Evolutionary conservation across 2,329 filamentous ascomycete genomes (phyloP).

Genomic region (Grosmannia penicillata): DNA sequence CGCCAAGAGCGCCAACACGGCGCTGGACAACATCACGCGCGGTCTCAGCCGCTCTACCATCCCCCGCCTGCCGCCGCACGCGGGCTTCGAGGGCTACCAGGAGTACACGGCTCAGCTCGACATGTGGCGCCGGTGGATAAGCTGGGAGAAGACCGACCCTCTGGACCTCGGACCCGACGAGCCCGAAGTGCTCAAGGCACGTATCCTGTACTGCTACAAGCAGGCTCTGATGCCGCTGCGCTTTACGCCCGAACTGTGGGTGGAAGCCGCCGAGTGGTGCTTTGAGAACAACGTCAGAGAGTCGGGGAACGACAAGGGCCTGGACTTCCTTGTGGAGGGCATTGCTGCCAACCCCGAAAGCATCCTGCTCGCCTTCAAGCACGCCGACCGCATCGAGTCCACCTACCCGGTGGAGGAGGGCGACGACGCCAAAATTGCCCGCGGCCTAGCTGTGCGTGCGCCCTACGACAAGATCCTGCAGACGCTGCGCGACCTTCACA

Average conservation of each 20-base stretch:
- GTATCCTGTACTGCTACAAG: slow-evolving; percentile 82
- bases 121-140: slow-evolving; percentile 86
- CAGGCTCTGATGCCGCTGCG: slow-evolving; percentile 85
- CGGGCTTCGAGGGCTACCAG: slow-evolving; percentile 73
- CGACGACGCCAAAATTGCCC: slow-evolving; percentile 58
- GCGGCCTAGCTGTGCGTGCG: slow-evolving; percentile 63
- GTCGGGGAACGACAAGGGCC: slow-evolving; percentile 47
- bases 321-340: slow-evolving; percentile 67
- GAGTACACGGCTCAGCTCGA: slow-evolving; percentile 76
- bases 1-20: slow-evolving; percentile 76
- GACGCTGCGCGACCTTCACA: slow-evolving; percentile 74
- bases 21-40: slow-evolving; percentile 76
- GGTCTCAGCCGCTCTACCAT: slow-evolving; percentile 63
- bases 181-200: slow-evolving; percentile 54
- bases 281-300: slow-evolving; percentile 56
- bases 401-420: slow-evolving; percentile 64
- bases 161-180: slow-evolving; percentile 78
- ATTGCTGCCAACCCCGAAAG: slow-evolving; percentile 87
- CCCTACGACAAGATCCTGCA: slow-evolving; percentile 75
- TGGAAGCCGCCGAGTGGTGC: slow-evolving; percentile 86
- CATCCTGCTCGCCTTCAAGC: slow-evolving; percentile 75
- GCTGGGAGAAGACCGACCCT: slow-evolving; percentile 89
- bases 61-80: slow-evolving; percentile 66
- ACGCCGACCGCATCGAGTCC: slow-evolving; percentile 74
- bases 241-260: slow-evolving; percentile 95